Base-by-base conservation (phyloP, 495 filamentous ascomycete species). In the Penicillium parvum region DNA sequence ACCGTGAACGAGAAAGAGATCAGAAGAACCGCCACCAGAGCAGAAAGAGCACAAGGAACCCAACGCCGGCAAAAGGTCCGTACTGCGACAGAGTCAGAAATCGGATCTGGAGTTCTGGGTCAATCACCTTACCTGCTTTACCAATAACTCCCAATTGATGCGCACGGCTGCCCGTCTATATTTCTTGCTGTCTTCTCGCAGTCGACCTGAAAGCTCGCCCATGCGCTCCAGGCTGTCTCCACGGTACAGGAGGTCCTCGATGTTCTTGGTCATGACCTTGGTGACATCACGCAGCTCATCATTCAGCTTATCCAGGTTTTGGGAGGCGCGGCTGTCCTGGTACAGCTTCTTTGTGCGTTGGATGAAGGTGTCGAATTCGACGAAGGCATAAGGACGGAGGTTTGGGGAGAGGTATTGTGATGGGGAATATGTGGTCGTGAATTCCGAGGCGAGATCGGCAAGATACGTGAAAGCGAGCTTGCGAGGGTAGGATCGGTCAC, bases 181-280 rank as follows among this genome's bases (percentile, higher is more conserved):
- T 63, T 95, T 96, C 66, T 81, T 85, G 58, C 85, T 91, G 62
- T 99, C 92, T 55, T 99, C 92, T 32, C 85, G 74, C 62, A 99
- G 58, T 45, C 89, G 67, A 28, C 79, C 81, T 35, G 86, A 92
- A 67, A 97, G 79, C 68, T 97, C 92, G 19, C 92, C 94, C 92
- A 99, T 99, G 40, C 88, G 77, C 69, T 99, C 94, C 48, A 99
- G 67, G 57, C 84, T 92, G 59, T 97, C 92, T 7, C 92, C 92
- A 40, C 92, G 76, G 59, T 99, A 99, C 43, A 99, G 64, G 59
- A 99, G 66, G 63, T 99, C 92, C 71, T 99, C 92, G 57, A 99
- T 99, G 64, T 99, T 99, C 78, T 97, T 99, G 22, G 92, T 97
- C 92, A 99, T 99, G 50, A 97, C 90, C 65, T 95, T 88, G 10